Evolutionary conservation across 352 stramenopile species (phyloP).

Genomic region (Plasmopara muralis): DNA sequence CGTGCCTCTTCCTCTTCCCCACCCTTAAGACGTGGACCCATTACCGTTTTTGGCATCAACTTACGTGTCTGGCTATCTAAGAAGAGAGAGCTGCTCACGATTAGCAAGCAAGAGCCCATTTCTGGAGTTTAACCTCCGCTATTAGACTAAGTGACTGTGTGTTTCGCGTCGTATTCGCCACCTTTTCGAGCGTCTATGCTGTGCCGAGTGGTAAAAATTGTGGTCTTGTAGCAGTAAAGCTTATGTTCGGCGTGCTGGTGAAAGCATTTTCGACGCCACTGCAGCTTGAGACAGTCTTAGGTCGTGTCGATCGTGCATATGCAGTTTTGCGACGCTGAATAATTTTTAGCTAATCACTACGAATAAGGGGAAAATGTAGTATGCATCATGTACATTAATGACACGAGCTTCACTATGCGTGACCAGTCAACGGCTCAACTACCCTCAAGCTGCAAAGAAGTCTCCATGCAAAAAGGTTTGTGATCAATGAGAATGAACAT

Average conservation of each 20-base stretch:
- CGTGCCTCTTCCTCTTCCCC: conserved; percentile 1
- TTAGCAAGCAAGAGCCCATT: not conserved
- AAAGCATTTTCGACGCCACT: conserved; percentile 35
- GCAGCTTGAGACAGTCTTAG: conserved; percentile 28
- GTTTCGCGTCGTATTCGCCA: conserved; percentile 42
- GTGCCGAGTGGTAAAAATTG: conserved; percentile 26
- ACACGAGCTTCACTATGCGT: conserved; percentile 39
- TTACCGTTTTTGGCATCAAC: conserved; percentile 28
- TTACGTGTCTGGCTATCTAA: conserved; percentile 35
- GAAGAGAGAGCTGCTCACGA: conserved; percentile 9
- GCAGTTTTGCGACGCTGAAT: conserved; percentile 16
- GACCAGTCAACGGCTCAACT: conserved; percentile 48
- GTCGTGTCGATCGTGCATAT: conserved; percentile 31
- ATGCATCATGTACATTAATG: conserved; percentile 54
- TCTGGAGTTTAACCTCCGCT: conserved; percentile 13
- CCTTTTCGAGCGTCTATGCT: conserved; percentile 39
- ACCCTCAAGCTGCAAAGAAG: conserved; percentile 35
- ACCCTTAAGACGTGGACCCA: conserved; percentile 9
- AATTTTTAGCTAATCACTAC: conserved; percentile 23
- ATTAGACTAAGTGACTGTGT: conserved; percentile 23
- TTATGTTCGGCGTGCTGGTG: conserved; percentile 44
- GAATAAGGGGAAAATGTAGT: conserved; percentile 32
- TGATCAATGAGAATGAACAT: not conserved
- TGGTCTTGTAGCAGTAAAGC: conserved; percentile 39
- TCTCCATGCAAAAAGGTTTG: conserved; percentile 43